phyloP scores from a whole-genome alignment of 176 grass and related monocot genomes.

The Aechmea fasciata region DNA sequence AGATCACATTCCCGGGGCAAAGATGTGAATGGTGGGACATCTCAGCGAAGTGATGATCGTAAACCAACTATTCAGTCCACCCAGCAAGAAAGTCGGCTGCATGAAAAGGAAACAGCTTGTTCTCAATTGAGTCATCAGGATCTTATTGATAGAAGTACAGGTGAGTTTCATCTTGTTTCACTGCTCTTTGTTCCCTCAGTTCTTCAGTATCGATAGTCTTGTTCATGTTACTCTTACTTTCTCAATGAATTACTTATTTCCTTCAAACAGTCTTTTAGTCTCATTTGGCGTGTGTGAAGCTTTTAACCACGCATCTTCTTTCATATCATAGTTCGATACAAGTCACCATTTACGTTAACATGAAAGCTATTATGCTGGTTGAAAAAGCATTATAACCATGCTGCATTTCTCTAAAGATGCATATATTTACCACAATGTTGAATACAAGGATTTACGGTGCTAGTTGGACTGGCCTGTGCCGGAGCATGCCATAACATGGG shows the following conservation, averaged over 20 bases:
- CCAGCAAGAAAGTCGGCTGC: conserved; percentile 10
- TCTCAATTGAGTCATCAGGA: conserved; percentile 21
- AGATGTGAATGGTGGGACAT: neutral
- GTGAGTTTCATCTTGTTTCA: conserved; percentile 18
- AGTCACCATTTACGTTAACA: neutral
- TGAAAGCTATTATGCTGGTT: neutral
- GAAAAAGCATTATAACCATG: neutral
- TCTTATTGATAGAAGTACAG: conserved; percentile 30
- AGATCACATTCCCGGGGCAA: conserved; percentile 17
- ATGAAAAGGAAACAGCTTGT: conserved; percentile 18
- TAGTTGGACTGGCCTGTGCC: no score
- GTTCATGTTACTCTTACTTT: neutral
- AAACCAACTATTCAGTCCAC: conserved; percentile 27
- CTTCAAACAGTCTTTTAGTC: neutral
- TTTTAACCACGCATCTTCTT: no score
- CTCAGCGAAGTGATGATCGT: conserved; percentile 14
- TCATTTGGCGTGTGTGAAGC: no score
- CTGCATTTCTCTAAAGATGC: neutral
- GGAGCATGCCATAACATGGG: no score
- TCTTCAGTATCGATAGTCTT: neutral
- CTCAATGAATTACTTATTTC: neutral
- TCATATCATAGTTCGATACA: neutral
- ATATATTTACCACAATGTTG: neutral
- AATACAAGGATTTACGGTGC: neutral
- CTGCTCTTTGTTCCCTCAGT: conserved; percentile 7